Evolutionary conservation across 2,329 filamentous ascomycete genomes (phyloP), one percentile per base, ranked within the genome.

Genomic region (Ophiosphaerella herpotricha): DNA sequence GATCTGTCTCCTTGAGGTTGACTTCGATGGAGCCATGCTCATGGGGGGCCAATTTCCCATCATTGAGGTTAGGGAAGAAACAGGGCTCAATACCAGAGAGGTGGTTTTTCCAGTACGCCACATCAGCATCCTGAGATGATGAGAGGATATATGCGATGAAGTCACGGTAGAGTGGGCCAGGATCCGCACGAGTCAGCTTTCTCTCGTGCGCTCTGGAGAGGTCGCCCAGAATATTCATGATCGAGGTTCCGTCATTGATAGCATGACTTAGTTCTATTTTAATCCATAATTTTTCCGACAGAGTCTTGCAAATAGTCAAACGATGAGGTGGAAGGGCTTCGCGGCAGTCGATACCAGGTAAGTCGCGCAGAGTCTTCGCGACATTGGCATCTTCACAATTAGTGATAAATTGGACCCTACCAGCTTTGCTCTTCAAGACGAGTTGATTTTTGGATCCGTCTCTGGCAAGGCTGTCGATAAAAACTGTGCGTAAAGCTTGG

Each of bases 241-340:
- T 76, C 0, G 80, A 82, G 33, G 72, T 74, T 1, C 80, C 80
- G 62, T 83, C 80, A 33, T 61, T 79, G 26, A 80, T 76, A 8
- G 75, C 77, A 54, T 82, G 80, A 53, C 76, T 82, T 14, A 83
- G 67, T 46, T 82, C 80, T 11, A 82, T 63, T 34, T 77, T 76
- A 36, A 76, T 75, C 56, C 77, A 78, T 0, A 80, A 49, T 38
- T 65, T 67, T 11, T 66, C 64, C 1, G 57, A 53, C 3, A 61
- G 62, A 8, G 75, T 77, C 56, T 75, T 71, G 46, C 76, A 79
- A 29, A 80, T 70, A 0, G 71, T 77, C 39, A 81, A 71, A 5
- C 74, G 73, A 58, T 82, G 76, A 24, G 78, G 74, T 3, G 79
- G 74, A 13, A 69, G 52, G 21, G 60, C 57, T 14, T 70, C 60